Base-by-base conservation (phyloP, 148 eudicot species). In the Chenopodium formosanum region DNA sequence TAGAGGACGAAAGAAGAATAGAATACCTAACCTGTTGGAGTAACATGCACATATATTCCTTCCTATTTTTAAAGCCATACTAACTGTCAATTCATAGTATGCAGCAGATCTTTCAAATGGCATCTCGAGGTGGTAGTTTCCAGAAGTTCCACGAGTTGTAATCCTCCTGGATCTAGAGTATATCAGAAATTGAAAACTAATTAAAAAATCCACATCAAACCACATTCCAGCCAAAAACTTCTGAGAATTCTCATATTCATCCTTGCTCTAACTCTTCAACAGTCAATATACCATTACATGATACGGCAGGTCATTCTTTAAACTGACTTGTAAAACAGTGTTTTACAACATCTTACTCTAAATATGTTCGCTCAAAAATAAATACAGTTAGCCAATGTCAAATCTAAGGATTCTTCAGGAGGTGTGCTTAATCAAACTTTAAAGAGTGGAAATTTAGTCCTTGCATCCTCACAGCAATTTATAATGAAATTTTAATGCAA, bases 111-210 rank as follows among this genome's bases (percentile, higher is more conserved):
- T 31, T 63, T 85, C 82, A 81, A 50, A 81, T 4, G 29, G 85
- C 82, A 77, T 58, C 63, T 79, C 90, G 90, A 70, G 92, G 91
- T 19, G 98, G 94, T 74, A 95, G 78, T 87, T 83, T 93, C 98
- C 98, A 95, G 89, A 83, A 95, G 85, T 95, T 95, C 98, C 94
- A 95, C 22, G 89, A 73, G 83, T 95, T 95, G 86, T 75, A 95
- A 84, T 91, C 97, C 88, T 95, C 98, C 97, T 93, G 91, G 37
- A 85, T 82, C 17, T 75, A 70, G 78, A 37, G 56, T 47, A 79
- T 71, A 25, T 63, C 12, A 53, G 76, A 64, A 8, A 66, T 48
- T 17, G 27, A 73, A 29, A 48, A 32, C 10, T 32, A 78, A 12
- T 40, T 22, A 13, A 46, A 50, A 31, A 66, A 40, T 40, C n/a